Evolutionary conservation across 352 stramenopile genomes (phyloP).

Genomic region (Phytopythium oedochilum): DNA sequence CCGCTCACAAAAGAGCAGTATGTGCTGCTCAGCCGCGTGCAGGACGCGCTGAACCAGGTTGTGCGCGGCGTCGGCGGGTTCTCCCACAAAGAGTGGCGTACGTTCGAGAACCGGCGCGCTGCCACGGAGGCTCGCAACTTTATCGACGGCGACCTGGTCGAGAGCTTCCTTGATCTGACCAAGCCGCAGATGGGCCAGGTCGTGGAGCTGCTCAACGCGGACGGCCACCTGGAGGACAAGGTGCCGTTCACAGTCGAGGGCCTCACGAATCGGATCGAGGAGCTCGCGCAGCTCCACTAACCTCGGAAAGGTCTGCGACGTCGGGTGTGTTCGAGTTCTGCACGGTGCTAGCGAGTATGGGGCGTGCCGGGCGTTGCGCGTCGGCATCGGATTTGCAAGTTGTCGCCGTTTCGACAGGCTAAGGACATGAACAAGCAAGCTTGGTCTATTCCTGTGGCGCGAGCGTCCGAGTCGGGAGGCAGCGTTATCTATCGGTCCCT

Average conservation of each 20-base stretch:
- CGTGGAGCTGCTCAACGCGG: conserved; percentile 90
- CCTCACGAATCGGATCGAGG: conserved; percentile 68
- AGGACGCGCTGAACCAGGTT: conserved; percentile 86
- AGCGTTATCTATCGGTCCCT: background rate
- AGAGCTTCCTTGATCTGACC: conserved; percentile 93
- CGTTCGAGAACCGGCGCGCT: conserved; percentile 88
- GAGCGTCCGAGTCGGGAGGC: background rate
- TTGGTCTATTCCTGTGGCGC: background rate
- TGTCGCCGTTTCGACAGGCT: background rate
- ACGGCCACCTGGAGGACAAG: conserved; percentile 65
- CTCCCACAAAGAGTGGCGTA: conserved; percentile 91
- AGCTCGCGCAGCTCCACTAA: conserved; percentile 75
- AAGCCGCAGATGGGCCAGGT: conserved; percentile 88
- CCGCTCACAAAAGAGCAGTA: conserved; percentile 91
- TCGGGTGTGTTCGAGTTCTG: background rate
- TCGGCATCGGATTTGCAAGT: too few relatives aligned
- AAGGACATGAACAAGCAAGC: background rate
- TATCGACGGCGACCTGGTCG: conserved; percentile 94
- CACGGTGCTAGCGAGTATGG: background rate
- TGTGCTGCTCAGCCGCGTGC: conserved; percentile 87
- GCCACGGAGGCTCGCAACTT: conserved; percentile 89
- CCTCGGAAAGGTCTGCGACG: background rate
- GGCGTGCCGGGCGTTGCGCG: background rate
- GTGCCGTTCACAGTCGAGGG: conserved; percentile 62
- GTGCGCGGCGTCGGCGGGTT: conserved; percentile 92